phyloP scores from a whole-genome alignment of 805 yeast species.

The Yarrowia deformans region DNA sequence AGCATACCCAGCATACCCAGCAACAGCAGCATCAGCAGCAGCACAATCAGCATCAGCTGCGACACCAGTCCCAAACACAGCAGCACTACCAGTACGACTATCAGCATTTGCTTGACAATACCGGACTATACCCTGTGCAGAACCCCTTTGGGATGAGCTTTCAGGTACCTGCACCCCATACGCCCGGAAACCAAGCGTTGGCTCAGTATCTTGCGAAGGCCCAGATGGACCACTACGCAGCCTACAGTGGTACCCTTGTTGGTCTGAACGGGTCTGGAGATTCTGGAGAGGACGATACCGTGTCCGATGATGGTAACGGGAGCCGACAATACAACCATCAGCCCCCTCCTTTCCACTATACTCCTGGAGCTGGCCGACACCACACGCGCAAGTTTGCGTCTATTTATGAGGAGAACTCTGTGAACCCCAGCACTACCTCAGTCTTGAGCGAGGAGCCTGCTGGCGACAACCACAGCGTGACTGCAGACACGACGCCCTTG shows the following conservation, averaged over 20 bases:
- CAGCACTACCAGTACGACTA: slow-evolving; percentile 28
- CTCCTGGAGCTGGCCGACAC: slow-evolving; percentile 36
- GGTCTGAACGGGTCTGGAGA: slow-evolving; percentile 12
- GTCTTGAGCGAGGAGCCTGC: slow-evolving; percentile 32
- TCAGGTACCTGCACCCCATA: slow-evolving; percentile 36
- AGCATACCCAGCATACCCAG: background rate
- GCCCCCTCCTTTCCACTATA: slow-evolving; percentile 36
- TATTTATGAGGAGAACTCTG: slow-evolving; percentile 30
- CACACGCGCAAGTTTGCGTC: slow-evolving; percentile 35
- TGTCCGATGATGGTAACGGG: slow-evolving; percentile 28
- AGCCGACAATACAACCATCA: slow-evolving; percentile 28
- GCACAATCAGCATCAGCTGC: slow-evolving; percentile 8
- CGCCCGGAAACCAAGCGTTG: slow-evolving; percentile 35
- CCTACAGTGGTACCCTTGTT: slow-evolving; percentile 19
- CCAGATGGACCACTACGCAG: slow-evolving; percentile 36
- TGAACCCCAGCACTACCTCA: slow-evolving; percentile 29
- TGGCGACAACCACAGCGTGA: slow-evolving; percentile 24
- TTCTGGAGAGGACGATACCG: slow-evolving; percentile 16
- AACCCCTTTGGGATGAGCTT: slow-evolving; percentile 32
- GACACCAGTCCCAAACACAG: slow-evolving; percentile 17
- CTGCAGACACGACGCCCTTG: slow-evolving; percentile 31
- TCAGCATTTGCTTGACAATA: slow-evolving; percentile 20
- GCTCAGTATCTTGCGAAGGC: slow-evolving; percentile 36
- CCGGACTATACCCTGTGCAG: slow-evolving; percentile 29
- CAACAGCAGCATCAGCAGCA: slow-evolving; percentile 13